These are phyloP conservation scores for Diacronema lutheri DNA, from an alignment of 78 protist genomes.

Conservation along the genomic window DNA sequence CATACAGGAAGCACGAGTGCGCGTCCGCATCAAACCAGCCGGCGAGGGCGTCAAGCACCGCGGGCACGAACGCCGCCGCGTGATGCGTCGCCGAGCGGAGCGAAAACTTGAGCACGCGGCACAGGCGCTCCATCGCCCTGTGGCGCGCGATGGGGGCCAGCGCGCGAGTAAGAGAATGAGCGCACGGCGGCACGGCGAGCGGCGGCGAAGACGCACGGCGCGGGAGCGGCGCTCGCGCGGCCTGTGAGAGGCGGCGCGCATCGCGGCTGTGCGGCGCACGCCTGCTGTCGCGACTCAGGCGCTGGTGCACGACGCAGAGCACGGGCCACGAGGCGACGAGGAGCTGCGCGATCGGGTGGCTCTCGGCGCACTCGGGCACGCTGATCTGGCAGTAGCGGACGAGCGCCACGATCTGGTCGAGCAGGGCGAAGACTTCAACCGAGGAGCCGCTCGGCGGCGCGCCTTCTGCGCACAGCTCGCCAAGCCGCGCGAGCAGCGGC, in stretches of 20 bases:
- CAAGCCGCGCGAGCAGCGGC: not conserved
- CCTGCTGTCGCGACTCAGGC: too few species aligned
- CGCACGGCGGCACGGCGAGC: not conserved
- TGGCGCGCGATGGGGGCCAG: too few species aligned
- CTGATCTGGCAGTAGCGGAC: too few species aligned
- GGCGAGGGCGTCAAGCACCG: not conserved
- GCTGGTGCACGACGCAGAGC: too few species aligned
- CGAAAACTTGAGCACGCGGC: not conserved
- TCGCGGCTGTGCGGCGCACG: too few species aligned
- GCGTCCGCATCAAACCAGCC: not conserved
- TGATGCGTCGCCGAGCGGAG: not conserved
- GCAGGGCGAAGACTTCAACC: too few species aligned
- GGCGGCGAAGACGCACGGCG: not conserved
- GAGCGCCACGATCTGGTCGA: too few species aligned
- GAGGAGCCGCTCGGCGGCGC: not conserved
- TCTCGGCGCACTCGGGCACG: too few species aligned
- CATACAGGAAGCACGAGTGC: conserved; percentile 5
- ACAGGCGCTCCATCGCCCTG: not conserved
- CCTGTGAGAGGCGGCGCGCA: not conserved
- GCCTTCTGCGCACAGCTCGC: not conserved
- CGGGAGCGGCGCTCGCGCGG: not conserved
- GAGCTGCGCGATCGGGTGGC: too few species aligned
- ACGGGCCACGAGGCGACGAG: too few species aligned
- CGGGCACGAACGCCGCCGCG: not conserved
- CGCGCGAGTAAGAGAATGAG: too few species aligned